Percentiles rank a stretch among this genome's conserved stretches.
phyloP scores from a whole-genome alignment of 768 basidiomycete species.

The Leucocoprinus leucothites region DNA sequence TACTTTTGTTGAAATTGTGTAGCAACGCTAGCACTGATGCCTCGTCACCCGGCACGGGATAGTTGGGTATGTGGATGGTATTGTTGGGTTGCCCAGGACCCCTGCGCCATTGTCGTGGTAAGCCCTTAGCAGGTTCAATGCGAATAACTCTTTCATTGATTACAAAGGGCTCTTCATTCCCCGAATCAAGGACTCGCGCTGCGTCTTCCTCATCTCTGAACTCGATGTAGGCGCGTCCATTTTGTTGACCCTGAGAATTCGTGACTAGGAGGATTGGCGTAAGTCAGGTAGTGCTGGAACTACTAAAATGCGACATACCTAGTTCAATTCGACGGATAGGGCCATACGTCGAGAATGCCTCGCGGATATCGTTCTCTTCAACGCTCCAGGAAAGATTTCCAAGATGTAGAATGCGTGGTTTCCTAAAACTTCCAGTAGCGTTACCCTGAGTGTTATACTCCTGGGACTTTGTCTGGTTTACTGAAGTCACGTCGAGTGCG shows the following conservation, averaged over 20 bases:
- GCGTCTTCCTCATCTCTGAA: slow-evolving; percentile 37
- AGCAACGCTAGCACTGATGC: slow-evolving; percentile 21
- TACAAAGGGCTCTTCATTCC: slow-evolving; percentile 41
- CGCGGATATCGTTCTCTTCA: slow-evolving; percentile 36
- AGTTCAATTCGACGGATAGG: slow-evolving; percentile 33
- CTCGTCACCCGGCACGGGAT: slow-evolving; percentile 18
- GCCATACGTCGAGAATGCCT: slow-evolving; percentile 43
- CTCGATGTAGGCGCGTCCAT: slow-evolving; percentile 46
- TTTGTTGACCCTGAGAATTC: slow-evolving; percentile 29
- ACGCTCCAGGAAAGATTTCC: slow-evolving; percentile 52
- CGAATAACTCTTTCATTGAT: neutral
- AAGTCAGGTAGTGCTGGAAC: neutral
- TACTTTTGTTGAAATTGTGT: slow-evolving; percentile 25
- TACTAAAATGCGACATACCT: slow-evolving; percentile 29
- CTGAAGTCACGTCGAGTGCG: no score
- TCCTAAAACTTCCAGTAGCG: neutral
- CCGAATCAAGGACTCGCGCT: slow-evolving; percentile 28
- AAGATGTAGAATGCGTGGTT: slow-evolving; percentile 38
- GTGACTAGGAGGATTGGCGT: neutral
- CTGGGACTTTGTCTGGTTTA: no score
- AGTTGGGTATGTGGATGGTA: slow-evolving; percentile 30
- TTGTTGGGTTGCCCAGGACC: slow-evolving; percentile 17
- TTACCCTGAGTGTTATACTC: no score
- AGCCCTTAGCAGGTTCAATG: neutral
- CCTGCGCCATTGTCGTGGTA: neutral